Base-by-base conservation (phyloP, 192 early-diverging fungal genomes). In the Chytriomyces sp. region DNA sequence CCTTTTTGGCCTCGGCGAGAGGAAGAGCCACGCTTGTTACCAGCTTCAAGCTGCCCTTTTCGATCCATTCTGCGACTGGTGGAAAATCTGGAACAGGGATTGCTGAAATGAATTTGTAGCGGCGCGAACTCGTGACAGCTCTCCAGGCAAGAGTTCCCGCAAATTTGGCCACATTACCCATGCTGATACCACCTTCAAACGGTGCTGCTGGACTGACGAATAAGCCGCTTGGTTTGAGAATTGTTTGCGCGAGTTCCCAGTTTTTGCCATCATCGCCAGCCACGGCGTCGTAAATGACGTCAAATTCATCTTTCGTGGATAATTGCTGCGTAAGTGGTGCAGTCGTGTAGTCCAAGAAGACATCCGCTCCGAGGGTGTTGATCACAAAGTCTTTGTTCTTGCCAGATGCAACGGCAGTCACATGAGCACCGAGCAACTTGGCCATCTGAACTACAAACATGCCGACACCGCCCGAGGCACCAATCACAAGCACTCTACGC, bases 401-500 rank as follows among this genome's bases (percentile, higher is more conserved):
- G 1, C 50, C 66, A 10, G 75, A 77, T n/a, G 67, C 65, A 35
- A 77, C 67, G 13, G 50, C 75, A 3, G 43, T 49, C 28, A 77
- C 75, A 26, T 71, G 23, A 0, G 75, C 75, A 35, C 75, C 75
- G 5, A 70, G 59, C 46, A 46, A 43, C 69, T 77, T 77, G 23
- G 73, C 73, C 71, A 75, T 69, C 45, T 75, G 45, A 5, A 69
- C 62, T 0, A 50, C 50, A 16, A 72, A 72, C 18, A 60, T 61
- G 1, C 72, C 72, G 5, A 80, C 79, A 69, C 79, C 79, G 4
- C 79, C 79, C 3, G 77, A 80, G 0, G 79, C 79, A 6, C 79
- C 79, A 50, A 80, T 60, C 45, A 80, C 66, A n/a, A 80, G 79
- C 20, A 80, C 75, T 50, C 44, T n/a, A 45, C 80, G 50, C 44